phyloP scores from a whole-genome alignment of 2,329 filamentous ascomycete genomes.

The Colletotrichum spaethianum region DNA sequence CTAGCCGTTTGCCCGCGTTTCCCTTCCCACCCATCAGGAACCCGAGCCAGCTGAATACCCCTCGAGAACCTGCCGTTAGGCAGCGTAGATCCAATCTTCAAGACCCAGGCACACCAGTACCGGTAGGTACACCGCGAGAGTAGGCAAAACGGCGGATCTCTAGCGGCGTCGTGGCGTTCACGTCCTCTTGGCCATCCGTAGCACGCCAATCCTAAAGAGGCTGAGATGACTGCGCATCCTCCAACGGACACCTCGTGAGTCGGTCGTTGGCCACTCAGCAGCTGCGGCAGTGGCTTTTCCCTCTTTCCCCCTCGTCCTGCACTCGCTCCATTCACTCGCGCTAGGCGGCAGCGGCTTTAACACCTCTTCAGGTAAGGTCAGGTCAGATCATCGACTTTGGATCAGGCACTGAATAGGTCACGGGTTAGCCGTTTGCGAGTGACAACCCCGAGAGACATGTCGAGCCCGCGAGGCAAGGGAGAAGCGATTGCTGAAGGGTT shows the following conservation, averaged over 20 bases:
- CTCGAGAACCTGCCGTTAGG: slow-evolving; percentile 6
- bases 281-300: slow-evolving; percentile 33
- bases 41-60: neutral
- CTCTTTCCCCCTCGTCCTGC: neutral
- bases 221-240: slow-evolving; percentile 14
- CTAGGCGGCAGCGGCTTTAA: slow-evolving; percentile 2
- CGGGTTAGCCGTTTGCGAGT: neutral
- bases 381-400: neutral
- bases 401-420: neutral
- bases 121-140: neutral
- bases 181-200: slow-evolving; percentile 7
- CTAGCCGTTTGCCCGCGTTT: neutral
- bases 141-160: neutral
- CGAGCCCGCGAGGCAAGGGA: slow-evolving; percentile 1
- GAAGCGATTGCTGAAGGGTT: neutral
- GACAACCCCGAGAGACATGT: neutral
- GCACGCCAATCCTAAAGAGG: slow-evolving; percentile 28
- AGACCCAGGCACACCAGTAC: neutral
- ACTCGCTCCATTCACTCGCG: neutral
- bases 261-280: slow-evolving; percentile 27
- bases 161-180: neutral
- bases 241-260: neutral
- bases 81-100: neutral
- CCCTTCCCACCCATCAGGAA: neutral
- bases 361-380: neutral